These are phyloP conservation scores for Tinospora cordifolia DNA, from an alignment of 164 flowering plant genomes.

Conservation along the genomic window DNA sequence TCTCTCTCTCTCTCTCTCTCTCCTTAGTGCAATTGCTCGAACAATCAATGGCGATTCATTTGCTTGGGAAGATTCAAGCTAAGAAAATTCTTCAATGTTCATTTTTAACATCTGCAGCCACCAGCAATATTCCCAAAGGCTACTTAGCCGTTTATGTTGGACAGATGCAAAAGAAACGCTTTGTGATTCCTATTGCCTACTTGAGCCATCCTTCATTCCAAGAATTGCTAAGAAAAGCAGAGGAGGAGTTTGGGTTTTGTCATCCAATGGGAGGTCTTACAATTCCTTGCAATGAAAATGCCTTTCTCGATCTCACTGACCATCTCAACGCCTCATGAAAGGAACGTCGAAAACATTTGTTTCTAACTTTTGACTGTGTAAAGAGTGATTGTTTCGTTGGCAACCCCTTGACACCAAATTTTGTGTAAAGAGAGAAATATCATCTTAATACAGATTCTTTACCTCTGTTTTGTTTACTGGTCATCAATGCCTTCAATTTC, in stretches of 20 bases:
- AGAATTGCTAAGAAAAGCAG: constrained; percentile 23
- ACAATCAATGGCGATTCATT: constrained; percentile 17
- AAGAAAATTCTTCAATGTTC: constrained; percentile 14
- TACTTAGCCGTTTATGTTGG: constrained; percentile 31
- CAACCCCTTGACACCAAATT: neutral
- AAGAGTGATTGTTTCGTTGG: neutral
- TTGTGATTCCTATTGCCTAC: constrained; percentile 34
- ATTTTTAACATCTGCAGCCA: neutral
- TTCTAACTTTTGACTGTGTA: neutral
- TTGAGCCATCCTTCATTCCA: constrained; percentile 40
- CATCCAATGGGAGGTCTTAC: constrained; percentile 13
- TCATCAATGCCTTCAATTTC: neutral
- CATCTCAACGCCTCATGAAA: neutral
- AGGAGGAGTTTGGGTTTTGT: constrained; percentile 16
- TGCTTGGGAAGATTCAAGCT: constrained; percentile 13
- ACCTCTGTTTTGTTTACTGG: neutral
- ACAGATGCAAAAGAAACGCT: constrained; percentile 26
- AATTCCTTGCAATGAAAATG: constrained; percentile 2
- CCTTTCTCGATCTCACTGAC: neutral
- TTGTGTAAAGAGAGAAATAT: neutral
- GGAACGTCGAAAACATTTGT: neutral
- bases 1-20: too few relatives aligned
- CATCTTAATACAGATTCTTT: too few relatives aligned
- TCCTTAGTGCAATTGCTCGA: too few relatives aligned
- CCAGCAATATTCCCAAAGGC: constrained; percentile 27